Evolutionary conservation across 75 land plant genomes (phyloP).

Genomic region (Ceratopteris richardii): DNA sequence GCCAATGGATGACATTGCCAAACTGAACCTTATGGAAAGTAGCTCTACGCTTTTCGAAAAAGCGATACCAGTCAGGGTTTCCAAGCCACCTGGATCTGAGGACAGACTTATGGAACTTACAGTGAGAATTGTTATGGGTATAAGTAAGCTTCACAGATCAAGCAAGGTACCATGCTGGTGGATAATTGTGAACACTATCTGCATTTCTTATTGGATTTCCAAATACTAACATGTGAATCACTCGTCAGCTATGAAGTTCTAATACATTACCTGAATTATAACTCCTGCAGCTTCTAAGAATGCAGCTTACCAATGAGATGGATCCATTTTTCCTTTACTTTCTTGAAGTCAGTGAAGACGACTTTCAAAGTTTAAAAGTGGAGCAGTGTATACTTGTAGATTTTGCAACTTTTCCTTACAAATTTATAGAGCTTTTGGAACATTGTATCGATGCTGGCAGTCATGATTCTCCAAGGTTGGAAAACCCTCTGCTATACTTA

Average conservation of each 20-base stretch:
- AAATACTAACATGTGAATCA: background rate
- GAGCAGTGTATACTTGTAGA: constrained; percentile 42
- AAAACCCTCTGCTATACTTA: too few relatives aligned
- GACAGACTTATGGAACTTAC: constrained; percentile 33
- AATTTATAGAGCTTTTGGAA: constrained; percentile 37
- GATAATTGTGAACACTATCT: too few relatives aligned
- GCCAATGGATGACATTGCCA: constrained; percentile 15
- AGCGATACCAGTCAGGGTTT: constrained; percentile 23
- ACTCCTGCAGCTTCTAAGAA: constrained; percentile 24
- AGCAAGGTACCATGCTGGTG: constrained; percentile 18
- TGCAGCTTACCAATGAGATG: constrained; percentile 31
- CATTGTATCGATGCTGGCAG: constrained; percentile 26
- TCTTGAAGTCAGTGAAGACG: constrained; percentile 33
- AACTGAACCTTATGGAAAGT: constrained; percentile 24
- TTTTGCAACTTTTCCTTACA: constrained; percentile 40
- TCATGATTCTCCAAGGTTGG: constrained; percentile 24
- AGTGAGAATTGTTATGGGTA: constrained; percentile 29
- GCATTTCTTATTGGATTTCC: background rate
- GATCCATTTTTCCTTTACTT: constrained; percentile 41
- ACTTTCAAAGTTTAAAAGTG: constrained; percentile 37
- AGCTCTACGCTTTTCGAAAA: constrained; percentile 28
- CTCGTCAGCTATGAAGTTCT: too few relatives aligned
- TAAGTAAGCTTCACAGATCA: constrained; percentile 28
- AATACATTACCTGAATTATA: too few relatives aligned
- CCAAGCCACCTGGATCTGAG: constrained; percentile 12